phyloP scores from a whole-genome alignment of 306 rosid genomes.

The Pachyrhizus erosus region DNA sequence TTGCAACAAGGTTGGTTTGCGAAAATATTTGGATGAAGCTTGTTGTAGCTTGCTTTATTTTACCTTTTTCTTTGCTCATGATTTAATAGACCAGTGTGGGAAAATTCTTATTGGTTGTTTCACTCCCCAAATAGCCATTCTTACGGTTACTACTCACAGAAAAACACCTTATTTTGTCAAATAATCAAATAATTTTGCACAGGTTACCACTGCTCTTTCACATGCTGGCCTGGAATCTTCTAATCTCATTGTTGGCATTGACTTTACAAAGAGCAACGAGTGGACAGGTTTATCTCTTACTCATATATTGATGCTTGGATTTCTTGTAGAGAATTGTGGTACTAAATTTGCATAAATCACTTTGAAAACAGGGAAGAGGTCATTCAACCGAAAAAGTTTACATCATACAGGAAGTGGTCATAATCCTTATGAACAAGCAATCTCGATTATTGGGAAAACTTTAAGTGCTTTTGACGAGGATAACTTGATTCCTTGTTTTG shows the following conservation, averaged over 20 bases:
- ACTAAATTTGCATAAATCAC: conserved; percentile 25
- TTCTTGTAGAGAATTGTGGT: conserved; percentile 24
- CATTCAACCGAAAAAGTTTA: conserved; percentile 82
- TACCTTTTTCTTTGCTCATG: not conserved
- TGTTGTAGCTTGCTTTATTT: not conserved
- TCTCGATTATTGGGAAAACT: conserved; percentile 84
- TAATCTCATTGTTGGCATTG: conserved; percentile 90
- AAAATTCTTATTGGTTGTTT: conserved; percentile 6
- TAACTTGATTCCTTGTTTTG: conserved; percentile 89
- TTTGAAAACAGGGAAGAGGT: conserved; percentile 64
- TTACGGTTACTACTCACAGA: not conserved
- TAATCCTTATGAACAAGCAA: conserved; percentile 89
- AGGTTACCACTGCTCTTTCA: conserved; percentile 84
- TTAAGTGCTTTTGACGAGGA: conserved; percentile 80
- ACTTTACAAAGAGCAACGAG: conserved; percentile 93
- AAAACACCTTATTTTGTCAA: conserved; percentile 29
- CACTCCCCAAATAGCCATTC: not conserved
- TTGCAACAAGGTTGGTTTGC: not conserved
- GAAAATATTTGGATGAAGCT: conserved; percentile 24
- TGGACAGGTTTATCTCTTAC: conserved; percentile 77
- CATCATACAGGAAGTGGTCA: conserved; percentile 73
- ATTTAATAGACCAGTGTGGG: too few species aligned
- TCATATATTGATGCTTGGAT: conserved; percentile 37
- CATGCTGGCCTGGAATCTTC: conserved; percentile 94
- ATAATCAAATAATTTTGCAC: conserved; percentile 45